phyloP scores from a whole-genome alignment of 192 early-diverging fungal genomes.

The Globomyces pollinis-pini region DNA sequence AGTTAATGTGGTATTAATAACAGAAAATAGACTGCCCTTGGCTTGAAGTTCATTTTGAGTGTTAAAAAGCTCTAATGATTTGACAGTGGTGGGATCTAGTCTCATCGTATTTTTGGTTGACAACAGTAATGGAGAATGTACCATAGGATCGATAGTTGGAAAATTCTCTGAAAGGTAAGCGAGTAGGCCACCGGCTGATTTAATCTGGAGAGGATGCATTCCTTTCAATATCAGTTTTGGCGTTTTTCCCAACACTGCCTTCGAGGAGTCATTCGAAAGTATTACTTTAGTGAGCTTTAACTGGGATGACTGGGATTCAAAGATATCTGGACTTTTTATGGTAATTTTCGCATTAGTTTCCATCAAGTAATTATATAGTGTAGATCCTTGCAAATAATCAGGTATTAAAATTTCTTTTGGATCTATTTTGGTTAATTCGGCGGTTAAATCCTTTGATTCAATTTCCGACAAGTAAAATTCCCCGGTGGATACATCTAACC shows the following conservation, averaged over 20 bases:
- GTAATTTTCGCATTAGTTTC: constrained; percentile 6
- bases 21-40: constrained; percentile 62
- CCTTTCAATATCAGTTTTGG: neutral
- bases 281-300: neutral
- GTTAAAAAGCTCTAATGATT: constrained; percentile 62
- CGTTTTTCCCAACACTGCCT: neutral
- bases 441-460: constrained; percentile 33
- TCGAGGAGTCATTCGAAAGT: neutral
- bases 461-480: constrained; percentile 69
- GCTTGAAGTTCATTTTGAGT: too few relatives aligned
- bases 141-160: constrained; percentile 47
- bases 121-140: constrained; percentile 58
- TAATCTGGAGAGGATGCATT: neutral
- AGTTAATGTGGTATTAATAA: constrained; percentile 74
- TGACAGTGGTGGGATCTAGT: constrained; percentile 73
- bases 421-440: constrained; percentile 73
- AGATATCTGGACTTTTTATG: constrained; percentile 15
- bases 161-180: constrained; percentile 70
- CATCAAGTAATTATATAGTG: neutral
- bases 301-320: constrained; percentile 9
- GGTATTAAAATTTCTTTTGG: constrained; percentile 69
- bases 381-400: neutral
- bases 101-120: constrained; percentile 49
- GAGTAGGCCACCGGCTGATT: constrained; percentile 50
- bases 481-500: constrained; percentile 88